These are phyloP conservation scores for Arthrobotrys iridis DNA, from an alignment of 2,329 filamentous ascomycete genomes.

Conservation along the genomic window DNA sequence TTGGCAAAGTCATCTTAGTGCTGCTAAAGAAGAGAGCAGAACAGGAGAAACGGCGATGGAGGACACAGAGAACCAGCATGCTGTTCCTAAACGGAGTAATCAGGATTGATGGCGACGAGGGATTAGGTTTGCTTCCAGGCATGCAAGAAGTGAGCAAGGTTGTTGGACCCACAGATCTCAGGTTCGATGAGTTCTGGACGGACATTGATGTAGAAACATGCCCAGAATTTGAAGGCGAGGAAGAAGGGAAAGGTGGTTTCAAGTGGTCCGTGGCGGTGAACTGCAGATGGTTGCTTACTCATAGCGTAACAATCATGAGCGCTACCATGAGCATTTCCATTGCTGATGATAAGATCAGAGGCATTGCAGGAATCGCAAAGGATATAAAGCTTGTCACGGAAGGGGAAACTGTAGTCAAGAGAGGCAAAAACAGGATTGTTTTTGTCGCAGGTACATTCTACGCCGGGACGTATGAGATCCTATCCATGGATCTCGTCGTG, in stretches of 20 bases:
- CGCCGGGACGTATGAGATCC: constrained; percentile 34
- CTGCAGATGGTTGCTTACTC: constrained; percentile 76
- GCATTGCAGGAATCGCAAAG: constrained; percentile 64
- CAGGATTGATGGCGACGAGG: constrained; percentile 40
- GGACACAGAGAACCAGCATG: constrained; percentile 59
- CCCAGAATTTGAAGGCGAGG: constrained; percentile 72
- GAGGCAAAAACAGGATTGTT: constrained; percentile 62
- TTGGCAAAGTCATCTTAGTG: constrained; percentile 77
- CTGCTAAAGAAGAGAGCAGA: constrained; percentile 75
- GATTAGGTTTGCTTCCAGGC: constrained; percentile 28
- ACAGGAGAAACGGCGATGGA: constrained; percentile 66
- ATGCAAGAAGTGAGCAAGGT: constrained; percentile 73
- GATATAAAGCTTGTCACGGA: constrained; percentile 74
- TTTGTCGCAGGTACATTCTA: constrained; percentile 47
- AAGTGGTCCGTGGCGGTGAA: constrained; percentile 69
- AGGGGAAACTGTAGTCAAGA: constrained; percentile 65
- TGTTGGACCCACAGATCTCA: constrained; percentile 53
- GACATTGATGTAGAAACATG: constrained; percentile 74
- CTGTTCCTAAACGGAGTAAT: constrained; percentile 44
- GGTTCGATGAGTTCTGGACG: constrained; percentile 76
- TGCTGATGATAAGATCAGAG: constrained; percentile 59
- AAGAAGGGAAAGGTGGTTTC: constrained; percentile 72
- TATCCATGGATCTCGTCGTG: constrained; percentile 25
- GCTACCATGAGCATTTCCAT: constrained; percentile 72
- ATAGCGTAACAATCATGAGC: constrained; percentile 73